Conservation (phyloP, 148 eudicot species). For the Cornus suecica region DNA sequence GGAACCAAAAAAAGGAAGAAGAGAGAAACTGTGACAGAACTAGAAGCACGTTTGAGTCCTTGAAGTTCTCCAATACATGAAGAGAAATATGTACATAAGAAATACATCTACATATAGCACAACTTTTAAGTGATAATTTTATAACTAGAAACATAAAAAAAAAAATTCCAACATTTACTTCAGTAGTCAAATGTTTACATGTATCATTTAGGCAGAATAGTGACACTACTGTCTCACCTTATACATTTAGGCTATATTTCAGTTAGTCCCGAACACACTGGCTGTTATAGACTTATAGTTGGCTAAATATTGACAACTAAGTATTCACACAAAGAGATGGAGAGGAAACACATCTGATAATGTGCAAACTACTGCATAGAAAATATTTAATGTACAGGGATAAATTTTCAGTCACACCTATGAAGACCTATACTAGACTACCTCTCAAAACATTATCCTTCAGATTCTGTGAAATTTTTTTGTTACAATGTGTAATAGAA, state of each 20-base stretch:
- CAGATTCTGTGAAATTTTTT: neutral
- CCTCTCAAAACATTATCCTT: neutral
- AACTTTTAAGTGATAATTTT: neutral
- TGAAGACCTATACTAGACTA: neutral
- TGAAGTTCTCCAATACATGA: neutral
- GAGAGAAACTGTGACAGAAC: neutral
- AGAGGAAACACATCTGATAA: neutral
- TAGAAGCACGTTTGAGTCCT: neutral
- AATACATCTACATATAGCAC: neutral
- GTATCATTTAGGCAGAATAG: neutral
- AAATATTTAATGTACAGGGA: neutral
- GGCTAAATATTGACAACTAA: neutral
- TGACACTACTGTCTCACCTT: constrained; percentile 4
- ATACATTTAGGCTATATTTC: constrained; percentile 1
- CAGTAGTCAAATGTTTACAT: neutral
- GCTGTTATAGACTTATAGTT: neutral
- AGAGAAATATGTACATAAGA: neutral
- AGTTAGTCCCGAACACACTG: neutral
- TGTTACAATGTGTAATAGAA: neutral
- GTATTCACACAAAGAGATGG: neutral
- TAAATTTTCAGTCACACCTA: neutral
- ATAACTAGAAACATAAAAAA: constrained; percentile 4
- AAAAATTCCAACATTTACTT: neutral
- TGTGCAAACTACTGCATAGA: too few relatives aligned
- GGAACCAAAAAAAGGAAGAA: constrained; percentile 7